A percentile compares a stretch with the other conserved stretches of the same genome.
phyloP scores from a whole-genome alignment of 306 rosid species.

The Cicer yamashitae region DNA sequence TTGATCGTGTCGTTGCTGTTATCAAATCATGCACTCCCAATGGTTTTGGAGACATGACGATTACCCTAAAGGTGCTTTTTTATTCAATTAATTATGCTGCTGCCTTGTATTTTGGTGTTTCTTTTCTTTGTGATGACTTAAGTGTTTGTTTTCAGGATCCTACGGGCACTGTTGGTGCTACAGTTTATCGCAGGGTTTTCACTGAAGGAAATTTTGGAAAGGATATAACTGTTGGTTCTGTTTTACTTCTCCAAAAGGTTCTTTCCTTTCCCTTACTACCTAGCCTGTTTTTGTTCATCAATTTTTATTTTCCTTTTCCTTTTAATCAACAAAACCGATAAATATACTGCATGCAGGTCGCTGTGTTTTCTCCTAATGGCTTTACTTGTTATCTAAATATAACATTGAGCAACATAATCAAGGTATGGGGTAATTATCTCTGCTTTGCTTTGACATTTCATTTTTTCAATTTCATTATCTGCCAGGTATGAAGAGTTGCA shows the following conservation, averaged over 20 bases:
- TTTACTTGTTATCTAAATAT: conserved; percentile 67
- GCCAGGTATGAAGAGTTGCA: neutral
- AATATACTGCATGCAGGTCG: conserved; percentile 56
- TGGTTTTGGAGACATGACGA: conserved; percentile 75
- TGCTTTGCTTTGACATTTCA: conserved; percentile 11
- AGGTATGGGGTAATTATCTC: conserved; percentile 56
- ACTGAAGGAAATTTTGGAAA: conserved; percentile 54
- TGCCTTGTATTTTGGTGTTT: too few relatives aligned
- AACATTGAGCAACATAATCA: conserved; percentile 65
- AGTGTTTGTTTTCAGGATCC: conserved; percentile 70
- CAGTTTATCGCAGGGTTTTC: conserved; percentile 68
- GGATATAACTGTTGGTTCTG: conserved; percentile 71
- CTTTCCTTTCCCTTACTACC: conserved; percentile 11
- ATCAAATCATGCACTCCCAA: conserved; percentile 74
- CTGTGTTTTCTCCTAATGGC: conserved; percentile 70
- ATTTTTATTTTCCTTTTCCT: neutral
- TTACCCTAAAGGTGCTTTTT: conserved; percentile 66
- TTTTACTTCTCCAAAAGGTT: conserved; percentile 70
- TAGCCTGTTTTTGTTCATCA: neutral
- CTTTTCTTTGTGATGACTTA: too few relatives aligned
- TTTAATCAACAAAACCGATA: neutral
- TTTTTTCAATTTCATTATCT: neutral
- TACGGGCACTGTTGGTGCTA: conserved; percentile 64
- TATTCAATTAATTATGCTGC: neutral
- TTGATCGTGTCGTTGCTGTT: conserved; percentile 56